These are phyloP conservation scores for Epichloe coenophiala DNA, from an alignment of 2,329 filamentous ascomycete species.

Conservation along the genomic window DNA sequence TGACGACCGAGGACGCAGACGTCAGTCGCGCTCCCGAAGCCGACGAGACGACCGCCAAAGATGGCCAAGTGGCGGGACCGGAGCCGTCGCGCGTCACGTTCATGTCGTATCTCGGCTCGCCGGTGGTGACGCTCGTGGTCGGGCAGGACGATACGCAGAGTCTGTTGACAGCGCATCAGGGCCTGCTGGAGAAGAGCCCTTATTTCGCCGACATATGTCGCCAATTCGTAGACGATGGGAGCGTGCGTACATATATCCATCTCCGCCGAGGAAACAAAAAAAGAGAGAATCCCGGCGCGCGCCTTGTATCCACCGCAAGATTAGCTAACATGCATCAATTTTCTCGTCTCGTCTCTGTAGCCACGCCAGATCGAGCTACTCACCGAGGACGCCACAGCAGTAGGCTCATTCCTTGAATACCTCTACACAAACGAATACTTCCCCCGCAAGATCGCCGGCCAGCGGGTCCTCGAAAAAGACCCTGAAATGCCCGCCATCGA, in stretches of 20 bases:
- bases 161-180: constrained; percentile 67
- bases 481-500: constrained; percentile 53
- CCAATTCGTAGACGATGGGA: constrained; percentile 45
- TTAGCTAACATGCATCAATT: not conserved
- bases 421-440: constrained; percentile 46
- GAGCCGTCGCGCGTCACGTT: constrained; percentile 31
- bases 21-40: constrained; percentile 11
- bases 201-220: constrained; percentile 54
- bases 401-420: constrained; percentile 27
- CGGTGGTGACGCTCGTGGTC: constrained; percentile 54
- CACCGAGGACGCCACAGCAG: constrained; percentile 21
- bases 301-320: not conserved
- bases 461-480: constrained; percentile 57
- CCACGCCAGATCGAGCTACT: constrained; percentile 55
- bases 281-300: no score
- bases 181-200: constrained; percentile 58
- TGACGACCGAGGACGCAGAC: constrained; percentile 19
- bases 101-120: constrained; percentile 51
- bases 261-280: not conserved
- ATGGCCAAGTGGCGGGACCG: constrained; percentile 24
- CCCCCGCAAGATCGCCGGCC: constrained; percentile 49
- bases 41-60: constrained; percentile 14
- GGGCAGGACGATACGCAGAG: constrained; percentile 45
- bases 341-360: constrained; percentile 12
- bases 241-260: constrained; percentile 33